phyloP scores from a whole-genome alignment of 73 alveolate genomes.

The Paramecium tetraurelia region DNA sequence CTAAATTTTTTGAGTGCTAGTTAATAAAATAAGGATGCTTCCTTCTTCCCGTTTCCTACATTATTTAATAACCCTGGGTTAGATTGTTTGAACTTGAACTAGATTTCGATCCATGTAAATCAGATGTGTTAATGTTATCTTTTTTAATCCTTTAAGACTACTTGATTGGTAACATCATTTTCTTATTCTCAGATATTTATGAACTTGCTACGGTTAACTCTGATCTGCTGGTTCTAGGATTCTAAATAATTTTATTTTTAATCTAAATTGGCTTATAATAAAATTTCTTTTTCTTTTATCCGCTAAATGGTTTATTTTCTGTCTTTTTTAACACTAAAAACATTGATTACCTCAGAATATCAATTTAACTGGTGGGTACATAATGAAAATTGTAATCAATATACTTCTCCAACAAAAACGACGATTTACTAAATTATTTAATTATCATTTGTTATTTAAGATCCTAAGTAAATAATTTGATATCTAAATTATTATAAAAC shows the following conservation, averaged over 20 bases:
- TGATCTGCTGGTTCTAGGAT: slow-evolving; percentile 11
- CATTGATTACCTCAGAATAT: neutral
- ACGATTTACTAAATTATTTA: neutral
- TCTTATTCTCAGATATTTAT: neutral
- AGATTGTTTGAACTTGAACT: neutral
- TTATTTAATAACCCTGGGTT: neutral
- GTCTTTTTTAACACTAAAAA: neutral
- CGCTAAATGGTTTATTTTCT: neutral
- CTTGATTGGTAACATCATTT: neutral
- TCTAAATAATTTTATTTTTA: neutral
- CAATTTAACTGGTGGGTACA: neutral
- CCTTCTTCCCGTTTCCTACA: neutral
- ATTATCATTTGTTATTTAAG: neutral
- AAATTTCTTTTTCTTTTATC: neutral
- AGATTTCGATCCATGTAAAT: neutral
- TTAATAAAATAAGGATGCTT: neutral
- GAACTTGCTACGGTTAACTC: neutral
- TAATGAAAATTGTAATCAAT: neutral
- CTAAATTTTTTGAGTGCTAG: neutral
- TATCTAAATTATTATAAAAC: neutral
- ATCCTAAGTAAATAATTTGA: neutral
- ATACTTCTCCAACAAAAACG: neutral
- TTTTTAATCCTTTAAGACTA: neutral
- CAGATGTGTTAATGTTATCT: neutral
- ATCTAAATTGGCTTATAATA: neutral